These are phyloP conservation scores for Maudiozyma bulderi DNA, from an alignment of 805 yeast genomes.

Conservation along the genomic window DNA sequence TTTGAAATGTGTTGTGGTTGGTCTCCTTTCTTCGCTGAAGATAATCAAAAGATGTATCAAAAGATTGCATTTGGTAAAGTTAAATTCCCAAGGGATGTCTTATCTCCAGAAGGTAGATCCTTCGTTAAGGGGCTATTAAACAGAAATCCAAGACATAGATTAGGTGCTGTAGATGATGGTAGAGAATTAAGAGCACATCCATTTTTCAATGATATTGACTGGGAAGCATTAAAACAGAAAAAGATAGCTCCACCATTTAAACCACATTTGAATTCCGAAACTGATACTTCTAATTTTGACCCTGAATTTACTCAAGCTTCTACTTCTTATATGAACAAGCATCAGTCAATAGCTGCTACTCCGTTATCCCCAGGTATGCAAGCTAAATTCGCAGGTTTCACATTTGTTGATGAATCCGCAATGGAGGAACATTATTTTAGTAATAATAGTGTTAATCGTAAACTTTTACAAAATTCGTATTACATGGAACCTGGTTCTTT, in stretches of 20 bases:
- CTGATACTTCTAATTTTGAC: conserved; percentile 94
- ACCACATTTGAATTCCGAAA: conserved; percentile 83
- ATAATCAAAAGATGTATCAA: conserved; percentile 97
- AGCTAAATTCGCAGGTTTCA: conserved; percentile 93
- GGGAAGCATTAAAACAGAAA: conserved; percentile 70
- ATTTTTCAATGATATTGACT: conserved; percentile 83
- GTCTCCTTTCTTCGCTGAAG: conserved; percentile 97
- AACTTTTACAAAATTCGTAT: conserved; percentile 31
- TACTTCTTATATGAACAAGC: conserved; percentile 64
- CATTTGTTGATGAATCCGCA: conserved; percentile 88
- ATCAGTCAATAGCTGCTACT: conserved; percentile 39
- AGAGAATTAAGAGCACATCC: conserved; percentile 87
- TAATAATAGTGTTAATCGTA: conserved; percentile 25
- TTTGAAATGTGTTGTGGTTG: conserved; percentile 99
- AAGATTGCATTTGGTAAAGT: conserved; percentile 98
- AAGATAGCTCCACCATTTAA: conserved; percentile 93
- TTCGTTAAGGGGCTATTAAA: conserved; percentile 92
- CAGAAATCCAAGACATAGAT: conserved; percentile 90
- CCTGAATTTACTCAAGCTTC: conserved; percentile 94
- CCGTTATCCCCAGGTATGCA: conserved; percentile 93
- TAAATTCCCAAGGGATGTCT: conserved; percentile 90
- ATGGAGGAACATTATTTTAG: conserved; percentile 72
- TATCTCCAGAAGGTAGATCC: conserved; percentile 86
- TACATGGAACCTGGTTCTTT: conserved; percentile 56
- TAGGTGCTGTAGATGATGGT: conserved; percentile 88